Base-by-base conservation (phyloP, 1,139 yeast species). In the Arxiozyma heterogenica region DNA sequence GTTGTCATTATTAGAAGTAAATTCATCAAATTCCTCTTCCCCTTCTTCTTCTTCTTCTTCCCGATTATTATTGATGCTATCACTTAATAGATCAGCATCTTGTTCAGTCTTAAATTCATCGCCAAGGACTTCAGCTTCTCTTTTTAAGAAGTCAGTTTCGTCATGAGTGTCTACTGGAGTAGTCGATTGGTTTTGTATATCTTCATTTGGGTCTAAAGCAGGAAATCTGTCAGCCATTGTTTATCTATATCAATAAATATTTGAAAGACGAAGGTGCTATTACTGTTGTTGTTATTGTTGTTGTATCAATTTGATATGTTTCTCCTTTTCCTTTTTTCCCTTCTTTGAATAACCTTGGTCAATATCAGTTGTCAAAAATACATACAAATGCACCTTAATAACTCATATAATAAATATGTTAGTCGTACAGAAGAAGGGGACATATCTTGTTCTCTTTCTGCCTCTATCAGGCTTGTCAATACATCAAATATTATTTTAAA, bases 161-260 rank as follows among this genome's bases (percentile, higher is more conserved):
- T 54, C 60, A 11, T 59, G 67, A 27, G 63, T 72, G 25, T 65
- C 72, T 34, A 65, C 68, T 25, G 59, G 59, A 51, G 69, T 70
- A 7, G 41, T 41, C 2, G 20, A 2, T 38, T 38, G 42, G 18
- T 46, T 43, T 46, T 41, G 42, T 17, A 41, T 45, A 25, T 75
- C 72, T 42, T 69, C 63, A 51, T 69, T 73, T 51, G 78, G 77
- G 56, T 85, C 91, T 63, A 90, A 78, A 57, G 88, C 88, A 49
- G 96, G 96, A 71, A 85, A 91, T 70, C 86, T 86, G 64, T 87
- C 91, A 62, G 93, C 84, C 95, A 87, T 87, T 57, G 55, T 46
- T 38, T 44, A 12, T 34, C 71, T 43, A 21, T 17, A 21, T 39
- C 20, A 30, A 47, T 38, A 34, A 15, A 34, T 34, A 34, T 12